Conservation (phyloP, 108 stramenopile species). For the Mediolabrus comicus region DNA sequence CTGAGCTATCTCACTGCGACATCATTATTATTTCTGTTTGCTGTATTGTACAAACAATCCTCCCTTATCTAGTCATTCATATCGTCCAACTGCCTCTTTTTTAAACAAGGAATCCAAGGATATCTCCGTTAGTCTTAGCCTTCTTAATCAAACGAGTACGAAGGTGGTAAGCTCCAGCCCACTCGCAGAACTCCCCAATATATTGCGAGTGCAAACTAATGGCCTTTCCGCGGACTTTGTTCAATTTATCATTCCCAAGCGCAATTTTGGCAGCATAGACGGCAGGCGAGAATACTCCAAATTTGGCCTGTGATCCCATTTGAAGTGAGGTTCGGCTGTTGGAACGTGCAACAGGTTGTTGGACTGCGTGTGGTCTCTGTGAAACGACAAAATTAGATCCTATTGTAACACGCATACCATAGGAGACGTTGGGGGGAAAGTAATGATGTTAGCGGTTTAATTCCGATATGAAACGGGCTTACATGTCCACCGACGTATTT, state of each 20-base stretch:
- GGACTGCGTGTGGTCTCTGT: slow-evolving; percentile 48
- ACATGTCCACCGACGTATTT: neutral
- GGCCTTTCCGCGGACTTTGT: slow-evolving; percentile 88
- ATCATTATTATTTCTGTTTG: too few species aligned
- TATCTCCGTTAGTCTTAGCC: slow-evolving; percentile 96
- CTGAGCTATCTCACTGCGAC: too few species aligned
- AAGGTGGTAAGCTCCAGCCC: slow-evolving; percentile 91
- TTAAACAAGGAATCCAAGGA: slow-evolving; percentile 94
- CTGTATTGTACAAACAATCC: too few species aligned
- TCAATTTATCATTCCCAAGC: slow-evolving; percentile 76
- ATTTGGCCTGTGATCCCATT: slow-evolving; percentile 89
- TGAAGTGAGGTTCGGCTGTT: slow-evolving; percentile 43
- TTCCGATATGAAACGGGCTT: neutral
- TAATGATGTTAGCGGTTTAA: neutral
- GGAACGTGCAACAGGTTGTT: slow-evolving; percentile 37
- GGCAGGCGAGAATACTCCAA: slow-evolving; percentile 97
- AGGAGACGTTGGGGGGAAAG: neutral
- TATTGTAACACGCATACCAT: neutral
- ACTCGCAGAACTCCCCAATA: slow-evolving; percentile 92
- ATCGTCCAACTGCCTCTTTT: too few species aligned
- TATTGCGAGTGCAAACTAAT: slow-evolving; percentile 91
- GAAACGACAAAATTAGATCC: slow-evolving; percentile 82
- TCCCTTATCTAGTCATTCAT: too few species aligned
- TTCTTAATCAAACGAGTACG: slow-evolving; percentile 67
- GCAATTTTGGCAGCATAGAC: slow-evolving; percentile 92